A percentile compares a stretch with the other conserved stretches of the same genome.
phyloP scores from a whole-genome alignment of 2,329 filamentous ascomycete genomes.

The Orbilia ellipsospora region DNA sequence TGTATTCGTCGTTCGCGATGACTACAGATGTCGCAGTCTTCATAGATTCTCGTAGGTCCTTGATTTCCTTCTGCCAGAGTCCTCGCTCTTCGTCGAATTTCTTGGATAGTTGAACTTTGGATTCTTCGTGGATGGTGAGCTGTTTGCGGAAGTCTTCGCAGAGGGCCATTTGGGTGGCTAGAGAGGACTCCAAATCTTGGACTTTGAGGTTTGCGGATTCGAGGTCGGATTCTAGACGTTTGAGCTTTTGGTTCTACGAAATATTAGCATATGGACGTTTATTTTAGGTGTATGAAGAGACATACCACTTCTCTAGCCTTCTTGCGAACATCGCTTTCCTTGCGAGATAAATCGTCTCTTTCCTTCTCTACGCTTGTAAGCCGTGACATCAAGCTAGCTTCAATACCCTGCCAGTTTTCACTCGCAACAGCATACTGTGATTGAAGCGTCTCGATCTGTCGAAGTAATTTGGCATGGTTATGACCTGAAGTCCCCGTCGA shows the following conservation, averaged over 20 bases:
- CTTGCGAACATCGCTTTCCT: conserved; percentile 86
- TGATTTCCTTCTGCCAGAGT: conserved; percentile 65
- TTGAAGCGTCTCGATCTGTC: conserved; percentile 94
- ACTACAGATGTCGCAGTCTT: conserved; percentile 15
- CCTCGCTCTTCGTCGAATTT: conserved; percentile 73
- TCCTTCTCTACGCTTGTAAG: conserved; percentile 86
- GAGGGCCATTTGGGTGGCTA: conserved; percentile 70
- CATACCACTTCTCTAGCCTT: conserved; percentile 87
- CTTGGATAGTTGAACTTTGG: conserved; percentile 60
- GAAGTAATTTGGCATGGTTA: conserved; percentile 85
- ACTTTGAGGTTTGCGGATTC: conserved; percentile 75
- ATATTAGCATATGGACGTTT: neutral
- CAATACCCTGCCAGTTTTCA: conserved; percentile 97
- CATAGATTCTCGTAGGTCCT: conserved; percentile 29
- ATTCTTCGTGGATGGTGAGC: conserved; percentile 64
- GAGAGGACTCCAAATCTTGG: conserved; percentile 73
- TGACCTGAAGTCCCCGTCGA: conserved; percentile 84
- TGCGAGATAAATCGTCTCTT: conserved; percentile 82
- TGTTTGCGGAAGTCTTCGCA: conserved; percentile 73
- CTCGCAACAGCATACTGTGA: conserved; percentile 94
- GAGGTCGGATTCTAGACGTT: conserved; percentile 82
- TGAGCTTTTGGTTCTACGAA: conserved; percentile 72
- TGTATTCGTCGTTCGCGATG: conserved; percentile 18
- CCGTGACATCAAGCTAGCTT: conserved; percentile 82
- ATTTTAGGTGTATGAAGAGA: neutral